phyloP scores from a whole-genome alignment of 73 alveolate species.

The Strombidium stylifer region DNA sequence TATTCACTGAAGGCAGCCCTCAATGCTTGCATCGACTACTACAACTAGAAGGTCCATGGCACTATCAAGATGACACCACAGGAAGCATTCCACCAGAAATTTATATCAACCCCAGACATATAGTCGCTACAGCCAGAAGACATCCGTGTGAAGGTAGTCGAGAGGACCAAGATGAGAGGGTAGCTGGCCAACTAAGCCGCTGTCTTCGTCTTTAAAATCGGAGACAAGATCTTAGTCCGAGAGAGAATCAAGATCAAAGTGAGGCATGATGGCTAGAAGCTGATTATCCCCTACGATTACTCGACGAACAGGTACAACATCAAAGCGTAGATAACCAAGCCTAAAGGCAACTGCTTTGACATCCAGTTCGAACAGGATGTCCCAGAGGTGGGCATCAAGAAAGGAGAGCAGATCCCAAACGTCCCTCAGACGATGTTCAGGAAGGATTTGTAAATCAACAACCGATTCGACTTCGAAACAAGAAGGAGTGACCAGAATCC shows the following conservation, averaged over 20 bases:
- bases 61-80: slow-evolving; percentile 12
- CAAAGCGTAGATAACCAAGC: neutral
- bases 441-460: no score
- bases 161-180: neutral
- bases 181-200: neutral
- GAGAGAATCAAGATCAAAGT: neutral
- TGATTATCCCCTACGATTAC: neutral
- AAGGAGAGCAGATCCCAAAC: neutral
- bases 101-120: neutral
- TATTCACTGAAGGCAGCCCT: neutral
- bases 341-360: slow-evolving; percentile 4
- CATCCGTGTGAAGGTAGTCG: neutral
- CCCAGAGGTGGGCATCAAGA: neutral
- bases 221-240: slow-evolving; percentile 1
- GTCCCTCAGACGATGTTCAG: neutral
- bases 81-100: slow-evolving; percentile 2
- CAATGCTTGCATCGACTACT: neutral
- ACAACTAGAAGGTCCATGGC: neutral
- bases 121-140: neutral
- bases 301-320: neutral
- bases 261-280: neutral
- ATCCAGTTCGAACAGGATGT: slow-evolving; percentile 5
- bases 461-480: no score
- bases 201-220: neutral
- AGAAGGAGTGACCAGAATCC: no score